A percentile compares a stretch with the other conserved stretches of the same genome.
Conservation (phyloP, 495 filamentous ascomycete species). For the Lasiosphaeria ovina region DNA sequence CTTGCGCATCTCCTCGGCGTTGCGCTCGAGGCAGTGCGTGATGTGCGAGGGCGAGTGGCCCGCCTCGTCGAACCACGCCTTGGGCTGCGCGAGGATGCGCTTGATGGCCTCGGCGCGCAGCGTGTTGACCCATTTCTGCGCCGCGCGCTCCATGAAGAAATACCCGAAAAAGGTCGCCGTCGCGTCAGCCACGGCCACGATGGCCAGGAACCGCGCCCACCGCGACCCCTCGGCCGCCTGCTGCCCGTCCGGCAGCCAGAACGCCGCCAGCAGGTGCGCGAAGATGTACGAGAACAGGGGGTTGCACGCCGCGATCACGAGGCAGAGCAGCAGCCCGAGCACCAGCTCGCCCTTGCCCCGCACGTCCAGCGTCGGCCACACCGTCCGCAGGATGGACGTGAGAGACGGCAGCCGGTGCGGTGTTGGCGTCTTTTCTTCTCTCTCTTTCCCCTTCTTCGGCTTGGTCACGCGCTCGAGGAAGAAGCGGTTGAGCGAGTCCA, state of each 20-base stretch:
- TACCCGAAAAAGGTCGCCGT: conserved; percentile 62
- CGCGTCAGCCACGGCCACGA: conserved; percentile 65
- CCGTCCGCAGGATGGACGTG: conserved; percentile 62
- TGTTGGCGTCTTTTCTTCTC: not conserved
- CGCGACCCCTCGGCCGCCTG: conserved; percentile 46
- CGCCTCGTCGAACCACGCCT: conserved; percentile 76
- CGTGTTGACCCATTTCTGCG: conserved; percentile 75
- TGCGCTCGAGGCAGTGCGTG: conserved; percentile 70
- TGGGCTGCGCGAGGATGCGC: conserved; percentile 74
- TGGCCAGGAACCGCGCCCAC: conserved; percentile 71
- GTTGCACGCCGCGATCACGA: conserved; percentile 65
- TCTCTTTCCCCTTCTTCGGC: conserved; percentile 18
- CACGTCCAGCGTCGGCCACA: conserved; percentile 64
- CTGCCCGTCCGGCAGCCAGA: conserved; percentile 52
- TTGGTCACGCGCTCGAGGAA: conserved; percentile 29
- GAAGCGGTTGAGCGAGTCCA: conserved; percentile 30
- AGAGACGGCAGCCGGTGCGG: conserved; percentile 39
- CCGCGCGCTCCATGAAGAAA: conserved; percentile 67
- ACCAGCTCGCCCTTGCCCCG: conserved; percentile 55
- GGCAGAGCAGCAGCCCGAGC: conserved; percentile 57
- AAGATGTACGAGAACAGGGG: conserved; percentile 80
- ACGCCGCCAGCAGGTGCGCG: conserved; percentile 66
- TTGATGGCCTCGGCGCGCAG: conserved; percentile 67
- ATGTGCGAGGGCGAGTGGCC: conserved; percentile 63
- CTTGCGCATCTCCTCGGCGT: conserved; percentile 85